Evolutionary conservation across 768 basidiomycete species (phyloP).

Genomic region (Auriscalpium vulgare): DNA sequence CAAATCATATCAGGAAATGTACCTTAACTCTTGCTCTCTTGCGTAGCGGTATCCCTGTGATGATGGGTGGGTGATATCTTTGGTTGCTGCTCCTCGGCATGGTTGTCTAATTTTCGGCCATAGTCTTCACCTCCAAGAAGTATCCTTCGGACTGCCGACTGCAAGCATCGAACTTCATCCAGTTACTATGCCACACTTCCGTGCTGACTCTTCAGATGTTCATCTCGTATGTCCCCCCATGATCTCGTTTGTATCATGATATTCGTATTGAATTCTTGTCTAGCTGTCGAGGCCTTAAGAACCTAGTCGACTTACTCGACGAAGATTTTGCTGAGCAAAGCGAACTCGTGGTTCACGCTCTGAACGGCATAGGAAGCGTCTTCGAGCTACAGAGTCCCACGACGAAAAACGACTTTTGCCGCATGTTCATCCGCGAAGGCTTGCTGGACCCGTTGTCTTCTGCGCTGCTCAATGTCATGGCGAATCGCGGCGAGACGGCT

Average conservation of each 20-base stretch:
- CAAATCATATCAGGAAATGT: not conserved
- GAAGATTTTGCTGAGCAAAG: slow-evolving; percentile 92
- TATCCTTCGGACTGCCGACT: slow-evolving; percentile 87
- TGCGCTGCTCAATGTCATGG: slow-evolving; percentile 84
- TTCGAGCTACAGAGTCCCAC: slow-evolving; percentile 96
- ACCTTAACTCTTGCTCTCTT: not conserved
- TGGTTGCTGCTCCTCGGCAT: no score
- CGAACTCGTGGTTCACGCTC: slow-evolving; percentile 84
- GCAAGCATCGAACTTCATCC: slow-evolving; percentile 94
- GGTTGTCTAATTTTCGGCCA: not conserved
- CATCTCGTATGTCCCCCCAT: slow-evolving; percentile 67
- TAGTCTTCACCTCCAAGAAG: slow-evolving; percentile 90
- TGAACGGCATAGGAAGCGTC: slow-evolving; percentile 91
- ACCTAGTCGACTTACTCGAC: slow-evolving; percentile 92
- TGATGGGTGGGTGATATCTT: slow-evolving; percentile 59
- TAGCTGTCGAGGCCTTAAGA: slow-evolving; percentile 91
- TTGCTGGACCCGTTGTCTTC: slow-evolving; percentile 87
- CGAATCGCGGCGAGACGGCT: slow-evolving; percentile 54
- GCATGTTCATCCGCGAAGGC: slow-evolving; percentile 97
- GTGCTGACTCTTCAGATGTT: slow-evolving; percentile 97
- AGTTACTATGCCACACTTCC: slow-evolving; percentile 86
- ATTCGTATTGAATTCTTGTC: not conserved
- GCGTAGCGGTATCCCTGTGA: slow-evolving; percentile 82
- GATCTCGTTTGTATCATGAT: not conserved
- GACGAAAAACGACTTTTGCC: slow-evolving; percentile 96